Percentiles rank a stretch among this genome's conserved stretches.
phyloP scores from a whole-genome alignment of 306 rosid genomes.

The Trichosanthes cucumerina region DNA sequence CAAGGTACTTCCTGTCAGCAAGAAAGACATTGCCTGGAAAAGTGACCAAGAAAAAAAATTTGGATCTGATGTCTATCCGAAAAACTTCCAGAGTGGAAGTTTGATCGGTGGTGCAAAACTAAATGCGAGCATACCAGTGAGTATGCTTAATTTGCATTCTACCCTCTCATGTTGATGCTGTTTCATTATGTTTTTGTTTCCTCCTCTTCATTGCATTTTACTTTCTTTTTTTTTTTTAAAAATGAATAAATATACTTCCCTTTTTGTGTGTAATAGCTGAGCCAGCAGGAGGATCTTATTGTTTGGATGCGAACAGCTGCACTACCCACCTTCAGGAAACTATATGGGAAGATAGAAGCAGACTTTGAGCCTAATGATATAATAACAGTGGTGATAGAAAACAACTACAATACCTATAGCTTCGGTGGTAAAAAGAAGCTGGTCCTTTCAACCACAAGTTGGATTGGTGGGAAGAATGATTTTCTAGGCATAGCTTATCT shows the following conservation, averaged over 20 bases:
- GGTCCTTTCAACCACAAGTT: constrained; percentile 77
- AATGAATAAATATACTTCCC: constrained; percentile 7
- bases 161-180: not conserved
- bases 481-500: constrained; percentile 61
- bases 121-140: constrained; percentile 60
- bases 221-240: not conserved
- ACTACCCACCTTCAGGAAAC: constrained; percentile 66
- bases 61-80: constrained; percentile 68
- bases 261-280: constrained; percentile 48
- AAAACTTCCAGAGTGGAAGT: constrained; percentile 52
- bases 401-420: constrained; percentile 74
- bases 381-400: constrained; percentile 42
- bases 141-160: constrained; percentile 5
- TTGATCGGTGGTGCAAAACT: constrained; percentile 75
- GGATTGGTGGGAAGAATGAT: constrained; percentile 87
- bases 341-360: constrained; percentile 65
- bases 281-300: constrained; percentile 78
- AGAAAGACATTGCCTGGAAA: constrained; percentile 76
- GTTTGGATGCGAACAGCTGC: constrained; percentile 97
- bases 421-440: constrained; percentile 63
- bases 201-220: not conserved
- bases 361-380: constrained; percentile 58
- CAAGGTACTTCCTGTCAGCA: constrained; percentile 37
- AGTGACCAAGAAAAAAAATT: constrained; percentile 56
- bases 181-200: not conserved